Percentiles rank a stretch among this genome's conserved stretches.
Conservation (phyloP, 1,284 basidiomycete species). For the Cystobasidiaceae sp. region DNA sequence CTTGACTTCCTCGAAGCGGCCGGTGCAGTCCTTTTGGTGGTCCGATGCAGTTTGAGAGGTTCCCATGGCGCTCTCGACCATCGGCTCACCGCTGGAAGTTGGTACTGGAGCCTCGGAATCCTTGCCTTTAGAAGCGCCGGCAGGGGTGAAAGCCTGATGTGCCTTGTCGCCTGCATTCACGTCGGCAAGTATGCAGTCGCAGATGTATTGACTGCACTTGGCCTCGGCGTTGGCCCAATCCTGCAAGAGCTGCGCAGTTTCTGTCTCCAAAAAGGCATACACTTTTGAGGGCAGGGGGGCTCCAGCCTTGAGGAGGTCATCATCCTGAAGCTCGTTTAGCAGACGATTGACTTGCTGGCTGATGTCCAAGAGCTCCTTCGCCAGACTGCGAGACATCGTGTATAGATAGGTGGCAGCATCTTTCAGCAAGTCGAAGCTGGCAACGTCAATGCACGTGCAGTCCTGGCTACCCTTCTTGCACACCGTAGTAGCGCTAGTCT, state of each 20-base stretch:
- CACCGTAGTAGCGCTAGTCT: too few relatives aligned
- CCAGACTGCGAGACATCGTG: background rate
- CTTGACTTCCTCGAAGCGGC: conserved; percentile 1
- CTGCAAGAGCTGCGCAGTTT: background rate
- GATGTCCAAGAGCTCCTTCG: background rate
- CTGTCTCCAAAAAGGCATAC: conserved; percentile 1
- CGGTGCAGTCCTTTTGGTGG: background rate
- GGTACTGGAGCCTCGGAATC: too few relatives aligned
- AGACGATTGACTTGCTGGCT: background rate
- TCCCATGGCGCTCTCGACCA: too few relatives aligned
- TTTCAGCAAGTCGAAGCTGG: background rate
- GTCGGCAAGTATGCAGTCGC: conserved; percentile 7
- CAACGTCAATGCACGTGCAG: background rate
- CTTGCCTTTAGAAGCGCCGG: too few relatives aligned
- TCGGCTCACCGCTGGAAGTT: too few relatives aligned
- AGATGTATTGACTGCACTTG: conserved; percentile 9
- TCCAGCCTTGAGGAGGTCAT: background rate
- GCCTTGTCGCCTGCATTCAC: too few relatives aligned
- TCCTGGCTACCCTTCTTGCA: background rate
- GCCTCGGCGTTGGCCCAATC: conserved; percentile 4
- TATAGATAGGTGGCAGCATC: conserved; percentile 5
- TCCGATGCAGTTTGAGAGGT: too few relatives aligned
- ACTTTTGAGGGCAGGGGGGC: background rate
- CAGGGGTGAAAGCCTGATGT: too few relatives aligned
- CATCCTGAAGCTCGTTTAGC: background rate